phyloP scores from a whole-genome alignment of 2,329 filamentous ascomycete genomes.

The Clarireedia homoeocarpa region DNA sequence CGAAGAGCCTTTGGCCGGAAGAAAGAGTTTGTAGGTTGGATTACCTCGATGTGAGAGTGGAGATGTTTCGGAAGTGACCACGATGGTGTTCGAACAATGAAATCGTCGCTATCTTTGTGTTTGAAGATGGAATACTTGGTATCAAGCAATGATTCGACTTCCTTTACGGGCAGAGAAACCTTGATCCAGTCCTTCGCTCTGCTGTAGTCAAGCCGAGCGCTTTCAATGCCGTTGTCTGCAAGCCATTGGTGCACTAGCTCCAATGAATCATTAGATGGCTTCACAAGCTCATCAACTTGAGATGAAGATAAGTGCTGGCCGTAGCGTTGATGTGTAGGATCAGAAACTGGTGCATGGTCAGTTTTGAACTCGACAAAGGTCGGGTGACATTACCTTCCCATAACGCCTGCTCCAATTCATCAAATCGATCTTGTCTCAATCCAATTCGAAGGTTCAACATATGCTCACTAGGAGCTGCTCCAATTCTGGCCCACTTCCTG shows the following conservation, averaged over 20 bases:
- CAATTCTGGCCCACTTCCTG: background rate
- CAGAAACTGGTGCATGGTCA: constrained; percentile 34
- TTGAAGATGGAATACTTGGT: constrained; percentile 45
- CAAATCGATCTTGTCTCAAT: background rate
- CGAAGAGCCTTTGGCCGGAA: constrained; percentile 32
- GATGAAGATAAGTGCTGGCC: constrained; percentile 44
- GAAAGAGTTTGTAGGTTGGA: constrained; percentile 55
- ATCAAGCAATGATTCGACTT: constrained; percentile 44
- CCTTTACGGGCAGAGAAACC: constrained; percentile 41
- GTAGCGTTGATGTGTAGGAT: constrained; percentile 45
- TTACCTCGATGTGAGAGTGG: constrained; percentile 49
- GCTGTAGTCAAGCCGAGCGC: constrained; percentile 35
- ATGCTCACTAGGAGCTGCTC: background rate
- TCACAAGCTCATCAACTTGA: constrained; percentile 45
- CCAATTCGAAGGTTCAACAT: background rate
- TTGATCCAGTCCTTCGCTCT: constrained; percentile 50
- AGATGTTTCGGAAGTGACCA: constrained; percentile 52
- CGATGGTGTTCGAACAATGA: constrained; percentile 42
- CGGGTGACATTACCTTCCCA: background rate
- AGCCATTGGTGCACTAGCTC: constrained; percentile 49
- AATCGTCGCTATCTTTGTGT: constrained; percentile 41
- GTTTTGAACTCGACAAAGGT: background rate
- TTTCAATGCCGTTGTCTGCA: constrained; percentile 40
- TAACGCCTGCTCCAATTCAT: background rate
- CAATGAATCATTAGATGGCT: constrained; percentile 43